Conservation (phyloP, 75 land plant species). For the Pinus albicaulis region DNA sequence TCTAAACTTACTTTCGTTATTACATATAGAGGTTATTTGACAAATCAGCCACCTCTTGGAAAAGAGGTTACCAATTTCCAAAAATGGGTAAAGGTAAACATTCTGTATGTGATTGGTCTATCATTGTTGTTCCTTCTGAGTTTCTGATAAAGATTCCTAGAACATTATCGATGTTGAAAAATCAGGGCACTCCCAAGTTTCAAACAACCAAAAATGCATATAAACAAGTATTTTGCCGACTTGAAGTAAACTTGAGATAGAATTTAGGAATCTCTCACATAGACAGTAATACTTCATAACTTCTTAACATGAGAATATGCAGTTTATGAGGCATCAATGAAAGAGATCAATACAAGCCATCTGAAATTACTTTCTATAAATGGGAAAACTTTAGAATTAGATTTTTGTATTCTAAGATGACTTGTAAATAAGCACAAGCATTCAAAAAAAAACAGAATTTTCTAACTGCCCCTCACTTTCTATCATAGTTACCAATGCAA, state of each 20-base stretch:
- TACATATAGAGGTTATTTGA: neutral
- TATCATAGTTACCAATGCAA: too few species aligned
- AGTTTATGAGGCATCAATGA: neutral
- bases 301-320: neutral
- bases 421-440: neutral
- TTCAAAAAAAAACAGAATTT: neutral
- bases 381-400: neutral
- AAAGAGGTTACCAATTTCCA: neutral
- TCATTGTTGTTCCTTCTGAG: too few species aligned
- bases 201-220: neutral
- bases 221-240: neutral
- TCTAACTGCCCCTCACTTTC: neutral
- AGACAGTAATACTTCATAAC: neutral
- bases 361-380: neutral
- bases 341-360: neutral
- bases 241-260: neutral
- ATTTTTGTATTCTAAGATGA: neutral
- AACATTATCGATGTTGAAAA: neutral
- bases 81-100: too few species aligned
- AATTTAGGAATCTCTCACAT: neutral
- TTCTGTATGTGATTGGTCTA: too few species aligned
- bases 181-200: neutral
- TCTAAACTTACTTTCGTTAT: neutral
- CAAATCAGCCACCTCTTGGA: neutral
- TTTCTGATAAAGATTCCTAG: too few species aligned